Evolutionary conservation across 495 filamentous ascomycete genomes (phyloP).

Genomic region (Hyaloscypha finlandica): DNA sequence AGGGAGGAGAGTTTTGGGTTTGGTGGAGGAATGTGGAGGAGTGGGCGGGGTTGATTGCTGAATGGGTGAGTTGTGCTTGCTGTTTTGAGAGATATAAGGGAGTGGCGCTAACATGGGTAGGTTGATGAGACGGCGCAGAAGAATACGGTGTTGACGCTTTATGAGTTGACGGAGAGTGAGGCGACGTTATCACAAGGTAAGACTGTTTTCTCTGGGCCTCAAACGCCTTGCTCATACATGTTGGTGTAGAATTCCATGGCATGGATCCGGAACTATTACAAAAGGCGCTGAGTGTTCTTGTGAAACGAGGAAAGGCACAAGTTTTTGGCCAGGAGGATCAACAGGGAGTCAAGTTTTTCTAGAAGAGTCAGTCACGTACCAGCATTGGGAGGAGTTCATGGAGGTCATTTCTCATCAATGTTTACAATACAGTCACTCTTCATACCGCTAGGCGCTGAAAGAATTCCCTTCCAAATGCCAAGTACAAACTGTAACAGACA

Average conservation of each 20-base stretch:
- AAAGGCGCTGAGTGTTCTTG: slow-evolving; percentile 74
- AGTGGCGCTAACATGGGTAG: slow-evolving; percentile 35
- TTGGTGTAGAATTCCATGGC: slow-evolving; percentile 74
- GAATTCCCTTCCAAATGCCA: neutral
- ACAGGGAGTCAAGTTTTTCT: slow-evolving; percentile 96
- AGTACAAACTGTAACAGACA: neutral
- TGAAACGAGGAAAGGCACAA: slow-evolving; percentile 89
- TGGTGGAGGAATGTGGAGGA: slow-evolving; percentile 74
- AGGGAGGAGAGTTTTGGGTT: slow-evolving; percentile 43
- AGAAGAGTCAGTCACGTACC: slow-evolving; percentile 23
- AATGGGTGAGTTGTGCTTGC: slow-evolving; percentile 51
- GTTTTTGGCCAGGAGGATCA: slow-evolving; percentile 87
- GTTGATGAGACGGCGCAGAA: slow-evolving; percentile 75
- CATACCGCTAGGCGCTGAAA: neutral
- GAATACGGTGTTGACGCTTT: slow-evolving; percentile 71
- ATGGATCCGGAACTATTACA: slow-evolving; percentile 81
- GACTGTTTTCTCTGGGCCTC: slow-evolving; percentile 19
- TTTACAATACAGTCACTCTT: neutral
- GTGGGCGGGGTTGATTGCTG: slow-evolving; percentile 65
- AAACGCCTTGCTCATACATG: neutral
- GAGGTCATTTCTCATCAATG: neutral
- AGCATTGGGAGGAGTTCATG: slow-evolving; percentile 26
- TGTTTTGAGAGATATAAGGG: neutral
- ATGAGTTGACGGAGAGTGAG: slow-evolving; percentile 73
- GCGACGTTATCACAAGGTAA: slow-evolving; percentile 59